A percentile compares a stretch with the other conserved stretches of the same genome.
These are phyloP conservation scores for Nicotiana tomentosiformis DNA, from an alignment of 257 asterid species.

Conservation along the genomic window DNA sequence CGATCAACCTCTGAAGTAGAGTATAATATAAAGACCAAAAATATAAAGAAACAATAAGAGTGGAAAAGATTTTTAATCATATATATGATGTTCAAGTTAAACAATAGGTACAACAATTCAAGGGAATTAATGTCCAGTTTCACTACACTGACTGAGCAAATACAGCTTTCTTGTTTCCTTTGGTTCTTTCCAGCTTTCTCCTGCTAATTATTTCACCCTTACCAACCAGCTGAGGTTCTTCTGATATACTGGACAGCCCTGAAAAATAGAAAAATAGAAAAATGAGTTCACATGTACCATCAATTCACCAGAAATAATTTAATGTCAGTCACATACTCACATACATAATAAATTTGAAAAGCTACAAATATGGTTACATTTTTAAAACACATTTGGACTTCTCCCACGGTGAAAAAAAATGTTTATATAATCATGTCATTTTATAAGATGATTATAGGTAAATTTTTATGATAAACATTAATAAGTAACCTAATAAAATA, in stretches of 20 bases:
- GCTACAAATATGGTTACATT: not conserved
- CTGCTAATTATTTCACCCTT: constrained; percentile 27
- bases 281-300: not conserved
- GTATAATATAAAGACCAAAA: not conserved
- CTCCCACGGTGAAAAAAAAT: too few species aligned
- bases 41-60: not conserved
- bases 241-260: constrained; percentile 47
- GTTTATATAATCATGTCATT: too few species aligned
- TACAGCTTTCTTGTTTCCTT: not conserved
- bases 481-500: too few species aligned
- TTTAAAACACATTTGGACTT: not conserved
- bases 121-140: not conserved
- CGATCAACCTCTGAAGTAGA: not conserved
- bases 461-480: too few species aligned
- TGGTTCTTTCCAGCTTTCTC: constrained; percentile 17
- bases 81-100: not conserved
- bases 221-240: constrained; percentile 35
- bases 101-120: not conserved
- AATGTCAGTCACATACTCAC: not conserved
- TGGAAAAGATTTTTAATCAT: too few species aligned
- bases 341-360: not conserved
- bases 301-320: not conserved
- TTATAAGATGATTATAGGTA: too few species aligned
- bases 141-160: not conserved
- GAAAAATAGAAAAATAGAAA: not conserved